These are phyloP conservation scores for Ettlia oleoabundans DNA, from an alignment of 139 green algal species.

Conservation along the genomic window DNA sequence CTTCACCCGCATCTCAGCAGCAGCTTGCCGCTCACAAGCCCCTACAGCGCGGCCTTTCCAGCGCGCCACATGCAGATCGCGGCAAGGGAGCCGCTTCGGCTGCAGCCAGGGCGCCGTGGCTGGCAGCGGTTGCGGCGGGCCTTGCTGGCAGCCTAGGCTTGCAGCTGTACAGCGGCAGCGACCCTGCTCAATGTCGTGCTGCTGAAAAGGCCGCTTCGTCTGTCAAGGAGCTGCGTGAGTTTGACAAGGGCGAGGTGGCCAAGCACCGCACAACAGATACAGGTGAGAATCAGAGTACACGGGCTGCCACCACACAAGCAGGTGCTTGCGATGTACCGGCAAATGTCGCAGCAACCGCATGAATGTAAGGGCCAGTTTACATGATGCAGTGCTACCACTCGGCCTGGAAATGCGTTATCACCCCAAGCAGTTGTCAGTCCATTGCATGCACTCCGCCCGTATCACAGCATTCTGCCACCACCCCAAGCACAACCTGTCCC, in stretches of 20 bases:
- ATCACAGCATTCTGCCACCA: too few species aligned
- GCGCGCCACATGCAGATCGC: not conserved
- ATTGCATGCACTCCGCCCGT: too few species aligned
- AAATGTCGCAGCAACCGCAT: too few species aligned
- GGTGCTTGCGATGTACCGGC: too few species aligned
- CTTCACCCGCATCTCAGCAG: not conserved
- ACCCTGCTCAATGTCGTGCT: conserved; percentile 17
- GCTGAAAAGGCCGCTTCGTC: not conserved
- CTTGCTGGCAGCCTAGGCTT: conserved; percentile 16
- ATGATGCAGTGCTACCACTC: too few species aligned
- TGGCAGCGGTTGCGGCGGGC: conserved; percentile 17
- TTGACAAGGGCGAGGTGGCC: conserved; percentile 74
- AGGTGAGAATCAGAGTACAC: too few species aligned
- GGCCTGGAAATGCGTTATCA: too few species aligned
- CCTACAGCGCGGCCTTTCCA: not conserved
- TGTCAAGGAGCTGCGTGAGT: conserved; percentile 36
- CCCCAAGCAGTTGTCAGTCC: too few species aligned
- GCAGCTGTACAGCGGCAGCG: conserved; percentile 8
- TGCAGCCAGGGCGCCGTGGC: conserved; percentile 12
- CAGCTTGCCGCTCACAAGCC: not conserved
- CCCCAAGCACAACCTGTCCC: too few species aligned
- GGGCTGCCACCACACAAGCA: too few species aligned
- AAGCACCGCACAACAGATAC: conserved; percentile 69
- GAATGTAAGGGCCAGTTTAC: too few species aligned
- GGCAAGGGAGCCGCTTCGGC: not conserved